Evolutionary conservation across 257 asterid species (phyloP).

Genomic region (Solanum clarkiae): DNA sequence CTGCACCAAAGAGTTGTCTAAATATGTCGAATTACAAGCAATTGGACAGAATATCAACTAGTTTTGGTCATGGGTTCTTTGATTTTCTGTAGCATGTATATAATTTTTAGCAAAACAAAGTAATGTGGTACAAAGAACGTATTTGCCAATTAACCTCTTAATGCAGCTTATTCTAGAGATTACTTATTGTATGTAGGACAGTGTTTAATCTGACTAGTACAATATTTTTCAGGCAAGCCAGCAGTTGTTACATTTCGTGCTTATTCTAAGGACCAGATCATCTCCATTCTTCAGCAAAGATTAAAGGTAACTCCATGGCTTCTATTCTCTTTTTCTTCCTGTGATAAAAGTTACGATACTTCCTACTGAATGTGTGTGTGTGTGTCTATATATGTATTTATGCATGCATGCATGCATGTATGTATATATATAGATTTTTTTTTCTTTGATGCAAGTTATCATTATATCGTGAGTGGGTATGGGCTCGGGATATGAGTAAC

Average conservation of each 20-base stretch:
- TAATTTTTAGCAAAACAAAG: neutral
- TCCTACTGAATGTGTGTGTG: neutral
- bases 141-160: neutral
- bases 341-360: neutral
- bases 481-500: neutral
- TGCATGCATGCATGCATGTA: too few relatives aligned
- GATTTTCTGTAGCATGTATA: neutral
- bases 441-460: neutral
- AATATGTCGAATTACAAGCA: neutral
- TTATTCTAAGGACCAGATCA: constrained; percentile 88
- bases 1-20: neutral
- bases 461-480: neutral
- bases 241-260: constrained; percentile 77
- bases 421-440: neutral
- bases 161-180: neutral
- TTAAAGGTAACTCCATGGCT: constrained; percentile 36
- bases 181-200: neutral
- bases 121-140: neutral
- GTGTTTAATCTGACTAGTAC: neutral
- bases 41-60: neutral
- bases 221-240: constrained; percentile 65
- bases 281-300: constrained; percentile 70
- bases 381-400: neutral
- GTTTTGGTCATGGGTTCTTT: neutral
- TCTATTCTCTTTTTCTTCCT: neutral